Base-by-base conservation (phyloP, 305 asterid genomes). In the Nicotiana rustica region DNA sequence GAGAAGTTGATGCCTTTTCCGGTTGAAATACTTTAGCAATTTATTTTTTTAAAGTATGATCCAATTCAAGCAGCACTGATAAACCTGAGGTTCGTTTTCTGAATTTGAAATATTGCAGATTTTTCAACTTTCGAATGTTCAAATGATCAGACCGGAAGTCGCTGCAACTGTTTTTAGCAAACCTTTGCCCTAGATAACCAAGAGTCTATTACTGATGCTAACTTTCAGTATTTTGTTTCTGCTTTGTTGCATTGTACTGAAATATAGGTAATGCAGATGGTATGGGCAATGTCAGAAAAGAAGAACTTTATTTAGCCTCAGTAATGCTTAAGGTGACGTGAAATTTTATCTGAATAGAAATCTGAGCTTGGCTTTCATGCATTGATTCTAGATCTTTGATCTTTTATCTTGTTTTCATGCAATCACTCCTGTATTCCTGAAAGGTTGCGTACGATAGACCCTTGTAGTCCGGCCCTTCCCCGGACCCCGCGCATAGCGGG, bases 271-370 rank as follows among this genome's bases (percentile, higher is more conserved):
- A 92, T 68, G 93, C 95, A 49, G 97, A 91, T 84, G 95, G 94
- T 70, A 84, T 87, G 89, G 98, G 97, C 62, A 83, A 75, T 85
- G 83, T 85, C 76, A 90, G 98, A 86, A 92, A 90, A 87, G 91
- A 92, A 88, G 97, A 94, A 89, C 89, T 94, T 62, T 85, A 87
- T 81, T 85, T 84, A 82, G 97, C 98, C 80, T 90, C 94, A 52
- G 86, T 91, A 4, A 81, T 90, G 82, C 91, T 94, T 79, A 93
- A 92, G 97, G 98, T 94, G 79, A 70, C 56, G 80, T 71, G 8
- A 62, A 55, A 84, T 67, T 77, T 52, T 18, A 75, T 76, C 80
- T 76, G 66, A 76, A 52, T 52, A 75, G 80, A 29, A 75, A 25
- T 75, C 29, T 52, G 47, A 21, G 29, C 0, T 14, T 52, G 59